Percentiles rank a stretch among this genome's conserved stretches.
Conservation (phyloP, 1,139 yeast species). For the Hyphopichia khmerensis region DNA sequence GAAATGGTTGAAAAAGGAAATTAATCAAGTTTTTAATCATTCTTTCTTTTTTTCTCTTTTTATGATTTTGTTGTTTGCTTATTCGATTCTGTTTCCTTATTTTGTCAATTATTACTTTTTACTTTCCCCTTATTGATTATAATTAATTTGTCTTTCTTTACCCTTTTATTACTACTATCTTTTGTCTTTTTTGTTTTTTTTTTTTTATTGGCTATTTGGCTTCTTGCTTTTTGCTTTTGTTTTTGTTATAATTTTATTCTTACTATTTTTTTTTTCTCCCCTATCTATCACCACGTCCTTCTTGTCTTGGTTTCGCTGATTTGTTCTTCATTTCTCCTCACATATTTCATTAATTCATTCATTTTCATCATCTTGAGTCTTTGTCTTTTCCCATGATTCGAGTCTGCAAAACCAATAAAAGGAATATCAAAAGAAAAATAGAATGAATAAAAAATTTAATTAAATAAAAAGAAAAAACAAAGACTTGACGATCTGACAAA, state of each 20-base stretch:
- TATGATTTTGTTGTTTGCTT: conserved; percentile 3
- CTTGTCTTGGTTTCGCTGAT: not conserved
- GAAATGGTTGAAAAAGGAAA: no score
- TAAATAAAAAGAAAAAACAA: no score
- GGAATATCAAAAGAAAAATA: no score
- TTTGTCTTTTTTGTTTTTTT: not conserved
- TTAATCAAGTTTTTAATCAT: not conserved
- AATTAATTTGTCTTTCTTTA: no score
- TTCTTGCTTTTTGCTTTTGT: not conserved
- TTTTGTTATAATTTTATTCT: no score
- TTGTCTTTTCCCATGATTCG: no score
- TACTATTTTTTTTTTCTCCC: no score
- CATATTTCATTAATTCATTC: not conserved
- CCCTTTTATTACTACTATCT: no score
- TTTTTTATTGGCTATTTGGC: not conserved
- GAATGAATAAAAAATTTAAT: no score
- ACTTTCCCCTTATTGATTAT: not conserved
- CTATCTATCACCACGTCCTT: no score
- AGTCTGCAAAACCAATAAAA: no score
- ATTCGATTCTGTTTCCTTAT: conserved; percentile 1
- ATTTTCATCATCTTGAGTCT: no score
- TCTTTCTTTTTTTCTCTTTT: conserved; percentile 3
- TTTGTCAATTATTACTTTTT: conserved; percentile 4
- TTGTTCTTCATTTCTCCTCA: not conserved
- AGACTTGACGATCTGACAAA: not conserved